These are phyloP conservation scores for Podospora australis DNA, from an alignment of 495 filamentous ascomycete species.

Conservation along the genomic window DNA sequence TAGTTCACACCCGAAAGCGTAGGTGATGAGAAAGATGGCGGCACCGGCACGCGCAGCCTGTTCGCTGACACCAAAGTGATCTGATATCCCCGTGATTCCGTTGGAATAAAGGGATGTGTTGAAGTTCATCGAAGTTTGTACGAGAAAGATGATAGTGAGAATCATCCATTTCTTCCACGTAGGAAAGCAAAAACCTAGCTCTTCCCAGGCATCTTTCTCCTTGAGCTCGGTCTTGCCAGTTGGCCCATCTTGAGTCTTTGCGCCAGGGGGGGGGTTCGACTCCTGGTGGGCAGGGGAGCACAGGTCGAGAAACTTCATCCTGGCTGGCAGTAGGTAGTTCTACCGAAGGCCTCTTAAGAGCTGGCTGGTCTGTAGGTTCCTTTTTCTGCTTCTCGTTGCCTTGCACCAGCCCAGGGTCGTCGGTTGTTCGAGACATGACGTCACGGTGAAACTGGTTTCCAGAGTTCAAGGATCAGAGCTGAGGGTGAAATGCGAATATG, in stretches of 20 bases:
- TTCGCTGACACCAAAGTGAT: slow-evolving; percentile 56
- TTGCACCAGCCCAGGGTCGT: neutral
- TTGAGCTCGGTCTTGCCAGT: slow-evolving; percentile 49
- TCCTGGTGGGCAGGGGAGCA: neutral
- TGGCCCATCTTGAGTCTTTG: neutral
- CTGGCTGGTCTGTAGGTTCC: neutral
- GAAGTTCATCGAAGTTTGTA: slow-evolving; percentile 83
- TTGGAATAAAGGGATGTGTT: slow-evolving; percentile 70
- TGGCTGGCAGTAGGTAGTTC: neutral
- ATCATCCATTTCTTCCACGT: slow-evolving; percentile 71
- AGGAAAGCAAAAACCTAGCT: slow-evolving; percentile 59
- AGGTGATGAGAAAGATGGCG: slow-evolving; percentile 63
- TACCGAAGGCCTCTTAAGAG: neutral
- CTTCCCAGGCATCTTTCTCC: slow-evolving; percentile 56
- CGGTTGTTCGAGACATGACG: neutral
- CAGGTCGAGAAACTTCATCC: neutral
- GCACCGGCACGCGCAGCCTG: slow-evolving; percentile 62
- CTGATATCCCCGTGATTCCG: slow-evolving; percentile 52
- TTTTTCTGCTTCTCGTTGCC: neutral
- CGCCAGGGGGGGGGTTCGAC: neutral
- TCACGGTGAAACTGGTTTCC: neutral
- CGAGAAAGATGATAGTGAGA: slow-evolving; percentile 63
- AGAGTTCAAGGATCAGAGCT: neutral
- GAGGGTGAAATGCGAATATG: neutral
- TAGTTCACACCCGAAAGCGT: slow-evolving; percentile 75